Evolutionary conservation across 106 monocot species (phyloP), one percentile per base, ranked within the genome.

Genomic region (Dendrobium chrysotoxum): DNA sequence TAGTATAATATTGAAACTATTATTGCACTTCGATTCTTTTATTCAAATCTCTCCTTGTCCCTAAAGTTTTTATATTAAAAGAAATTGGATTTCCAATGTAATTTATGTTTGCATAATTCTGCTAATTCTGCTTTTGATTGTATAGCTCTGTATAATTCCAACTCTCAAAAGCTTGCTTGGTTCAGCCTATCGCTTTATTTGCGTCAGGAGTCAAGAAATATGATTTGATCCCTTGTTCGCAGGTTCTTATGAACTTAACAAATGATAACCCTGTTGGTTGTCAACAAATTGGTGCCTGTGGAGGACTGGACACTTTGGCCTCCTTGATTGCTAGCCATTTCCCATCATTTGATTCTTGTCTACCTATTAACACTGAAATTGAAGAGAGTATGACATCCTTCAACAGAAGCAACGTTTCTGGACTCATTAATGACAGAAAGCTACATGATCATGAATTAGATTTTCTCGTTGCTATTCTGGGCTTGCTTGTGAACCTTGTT

Each of bases 241-340:
- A 99, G 98, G 98, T 99, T 55, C 87, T 99, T 75, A 99, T 99
- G 89, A 99, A 99, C 89, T 87, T 99, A 75, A 90, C 98, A 54
- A 99, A 99, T 87, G 93, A 95, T 81, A 99, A 99, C 73, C 86
- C 90, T 75, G 68, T 84, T 45, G 95, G 95, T 31, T 99, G 95
- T 88, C 95, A 83, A 80, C 86, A 95, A 81, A 99, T 95, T 83
- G 95, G 87, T 72, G 53, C 90, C 46, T 90, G 89, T 85, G 98
- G 92, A 54, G 98, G 98, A 77, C 45, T 99, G 39, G 88, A 95
- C 53, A 85, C 87, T 40, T 86, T 99, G 93, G 89, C 88, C 58
- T 91, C 89, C 53, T 89, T 99, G 79, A 95, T 99, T 58, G 54
- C 83, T 18, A 89, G 76, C 39, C 95, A 99, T 83, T 95, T 99